phyloP scores from a whole-genome alignment of 2,329 filamentous ascomycete species.

The Penicillium sp. region DNA sequence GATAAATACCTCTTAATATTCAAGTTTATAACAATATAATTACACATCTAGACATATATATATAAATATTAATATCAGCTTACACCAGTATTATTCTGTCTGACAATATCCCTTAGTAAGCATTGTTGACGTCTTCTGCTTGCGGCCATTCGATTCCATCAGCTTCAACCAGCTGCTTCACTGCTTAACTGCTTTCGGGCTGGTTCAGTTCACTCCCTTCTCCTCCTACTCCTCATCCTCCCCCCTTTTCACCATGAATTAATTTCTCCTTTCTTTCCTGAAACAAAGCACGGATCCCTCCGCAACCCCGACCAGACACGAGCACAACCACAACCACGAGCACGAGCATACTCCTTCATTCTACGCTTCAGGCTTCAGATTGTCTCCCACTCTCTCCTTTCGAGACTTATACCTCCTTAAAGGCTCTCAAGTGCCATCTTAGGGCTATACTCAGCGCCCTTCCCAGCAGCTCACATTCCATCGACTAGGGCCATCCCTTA shows the following conservation, averaged over 20 bases:
- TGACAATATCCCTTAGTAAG: conserved; percentile 25
- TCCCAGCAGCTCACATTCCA: background rate
- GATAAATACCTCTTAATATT: no score
- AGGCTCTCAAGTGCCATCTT: background rate
- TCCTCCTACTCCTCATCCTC: background rate
- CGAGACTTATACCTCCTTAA: background rate
- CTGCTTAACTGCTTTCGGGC: conserved; percentile 3
- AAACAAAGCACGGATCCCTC: conserved; percentile 42
- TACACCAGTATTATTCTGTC: no score
- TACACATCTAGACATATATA: no score
- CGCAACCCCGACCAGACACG: conserved; percentile 23
- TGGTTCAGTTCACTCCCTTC: background rate
- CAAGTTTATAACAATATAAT: no score
- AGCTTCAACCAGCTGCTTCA: conserved; percentile 9
- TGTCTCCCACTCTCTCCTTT: conserved; percentile 5
- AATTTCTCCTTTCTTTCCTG: conserved; percentile 24
- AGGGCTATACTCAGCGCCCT: background rate
- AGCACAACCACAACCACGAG: conserved; percentile 8
- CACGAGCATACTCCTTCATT: conserved; percentile 17
- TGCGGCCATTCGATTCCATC: conserved; percentile 31
- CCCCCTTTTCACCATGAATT: conserved; percentile 12
- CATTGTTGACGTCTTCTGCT: conserved; percentile 28
- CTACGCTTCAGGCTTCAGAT: conserved; percentile 12
- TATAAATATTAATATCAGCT: no score
- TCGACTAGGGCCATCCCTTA: background rate